Evolutionary conservation across 257 asterid genomes (phyloP).

Genomic region (Capsicum pubescens): DNA sequence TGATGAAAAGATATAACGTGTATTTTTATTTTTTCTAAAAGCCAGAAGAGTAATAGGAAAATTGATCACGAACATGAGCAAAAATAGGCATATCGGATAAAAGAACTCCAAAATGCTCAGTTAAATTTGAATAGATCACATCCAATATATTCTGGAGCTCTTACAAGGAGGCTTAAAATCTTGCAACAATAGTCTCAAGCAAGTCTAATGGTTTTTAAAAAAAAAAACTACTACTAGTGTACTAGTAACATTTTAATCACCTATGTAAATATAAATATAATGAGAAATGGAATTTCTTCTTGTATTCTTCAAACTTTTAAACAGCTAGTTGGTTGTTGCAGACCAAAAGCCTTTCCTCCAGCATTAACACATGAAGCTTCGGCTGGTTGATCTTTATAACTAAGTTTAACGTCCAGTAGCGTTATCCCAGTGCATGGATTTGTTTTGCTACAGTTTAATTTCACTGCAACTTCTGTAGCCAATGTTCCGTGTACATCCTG

Average conservation of each 20-base stretch:
- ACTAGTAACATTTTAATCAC: not conserved
- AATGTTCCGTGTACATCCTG: constrained; percentile 63
- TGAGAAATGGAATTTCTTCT: not conserved
- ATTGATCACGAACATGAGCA: not conserved
- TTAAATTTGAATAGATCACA: not conserved
- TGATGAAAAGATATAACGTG: not conserved
- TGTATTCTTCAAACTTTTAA: constrained; percentile 28
- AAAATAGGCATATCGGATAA: not conserved
- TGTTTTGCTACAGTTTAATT: constrained; percentile 61
- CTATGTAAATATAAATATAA: not conserved
- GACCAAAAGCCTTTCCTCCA: constrained; percentile 50
- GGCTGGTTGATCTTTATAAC: constrained; percentile 40
- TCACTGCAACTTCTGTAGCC: constrained; percentile 63
- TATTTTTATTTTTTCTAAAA: not conserved
- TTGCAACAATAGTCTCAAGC: not conserved
- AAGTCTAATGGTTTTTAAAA: not conserved
- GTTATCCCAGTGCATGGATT: constrained; percentile 57
- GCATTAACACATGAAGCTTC: constrained; percentile 55
- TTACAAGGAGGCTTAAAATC: not conserved
- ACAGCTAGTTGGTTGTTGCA: constrained; percentile 53
- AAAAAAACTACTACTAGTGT: not conserved
- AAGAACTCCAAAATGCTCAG: not conserved
- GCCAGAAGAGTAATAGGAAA: not conserved
- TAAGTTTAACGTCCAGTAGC: constrained; percentile 48
- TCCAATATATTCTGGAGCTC: not conserved